Percentiles rank a stretch among this genome's conserved stretches.
Evolutionary conservation across 2,329 filamentous ascomycete species (phyloP).

Genomic region (Knufia fluminis): DNA sequence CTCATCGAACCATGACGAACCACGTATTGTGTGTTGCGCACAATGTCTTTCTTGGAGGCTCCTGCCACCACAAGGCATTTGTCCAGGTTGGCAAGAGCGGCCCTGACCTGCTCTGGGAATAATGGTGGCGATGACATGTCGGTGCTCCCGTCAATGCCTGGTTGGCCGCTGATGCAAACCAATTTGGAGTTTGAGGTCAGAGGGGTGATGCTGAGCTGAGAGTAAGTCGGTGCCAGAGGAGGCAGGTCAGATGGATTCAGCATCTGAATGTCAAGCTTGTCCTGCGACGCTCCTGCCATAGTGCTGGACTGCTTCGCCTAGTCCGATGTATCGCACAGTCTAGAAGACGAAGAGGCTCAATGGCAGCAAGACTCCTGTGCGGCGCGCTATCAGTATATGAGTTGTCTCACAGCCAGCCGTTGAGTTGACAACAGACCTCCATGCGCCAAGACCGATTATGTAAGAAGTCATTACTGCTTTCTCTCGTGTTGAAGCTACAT

Average conservation of each 20-base stretch:
- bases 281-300: no score
- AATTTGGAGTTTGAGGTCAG: constrained; percentile 11
- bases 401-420: no score
- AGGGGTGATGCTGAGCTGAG: constrained; percentile 11
- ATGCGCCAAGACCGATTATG: no score
- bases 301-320: no score
- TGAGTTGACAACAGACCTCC: no score
- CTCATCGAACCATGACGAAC: constrained; percentile 10
- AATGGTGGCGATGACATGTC: not conserved
- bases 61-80: constrained; percentile 15
- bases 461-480: no score
- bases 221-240: constrained; percentile 14
- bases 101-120: constrained; percentile 13
- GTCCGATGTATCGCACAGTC: no score
- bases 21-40: constrained; percentile 15
- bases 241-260: constrained; percentile 13
- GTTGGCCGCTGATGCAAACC: constrained; percentile 14
- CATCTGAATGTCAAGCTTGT: not conserved
- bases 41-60: constrained; percentile 13
- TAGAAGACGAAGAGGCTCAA: no score
- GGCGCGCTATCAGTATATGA: no score
- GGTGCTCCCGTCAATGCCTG: constrained; percentile 9
- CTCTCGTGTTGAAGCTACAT: no score
- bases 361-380: no score
- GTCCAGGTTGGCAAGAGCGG: constrained; percentile 15